A percentile compares a stretch with the other conserved stretches of the same genome.
Conservation (phyloP, 1,284 basidiomycete species). For the Ustilago tritici region DNA sequence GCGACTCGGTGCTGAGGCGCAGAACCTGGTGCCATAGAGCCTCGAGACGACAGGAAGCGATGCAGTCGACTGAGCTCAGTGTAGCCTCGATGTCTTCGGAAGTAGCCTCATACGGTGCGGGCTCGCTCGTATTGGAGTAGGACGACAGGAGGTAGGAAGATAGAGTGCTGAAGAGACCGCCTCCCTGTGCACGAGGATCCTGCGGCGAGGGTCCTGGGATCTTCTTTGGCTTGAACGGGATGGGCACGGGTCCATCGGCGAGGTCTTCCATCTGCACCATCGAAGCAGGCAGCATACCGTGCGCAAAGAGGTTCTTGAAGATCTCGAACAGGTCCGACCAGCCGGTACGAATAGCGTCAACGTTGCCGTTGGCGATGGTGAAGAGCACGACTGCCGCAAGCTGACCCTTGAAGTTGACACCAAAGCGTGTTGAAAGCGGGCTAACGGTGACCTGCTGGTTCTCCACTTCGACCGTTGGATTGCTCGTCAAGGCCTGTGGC, state of each 20-base stretch:
- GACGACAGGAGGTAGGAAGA: constrained; percentile 98
- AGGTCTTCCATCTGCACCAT: constrained; percentile 99
- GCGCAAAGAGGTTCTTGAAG: constrained; percentile 94
- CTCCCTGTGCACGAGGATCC: constrained; percentile 80
- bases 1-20: constrained; percentile 75
- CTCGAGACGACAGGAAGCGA: constrained; percentile 91
- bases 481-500: constrained; percentile 75
- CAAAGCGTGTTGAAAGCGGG: constrained; percentile 90
- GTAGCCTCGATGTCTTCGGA: constrained; percentile 93
- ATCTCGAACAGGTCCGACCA: constrained; percentile 95
- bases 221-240: constrained; percentile 61
- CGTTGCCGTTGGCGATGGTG: constrained; percentile 96
- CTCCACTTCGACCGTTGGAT: constrained; percentile 92
- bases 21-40: constrained; percentile 93
- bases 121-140: constrained; percentile 79
- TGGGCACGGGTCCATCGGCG: constrained; percentile 49
- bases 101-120: constrained; percentile 77
- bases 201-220: constrained; percentile 88
- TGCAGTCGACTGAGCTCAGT: constrained; percentile 92
- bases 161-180: constrained; percentile 89
- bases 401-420: constrained; percentile 94
- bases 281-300: constrained; percentile 81
- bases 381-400: constrained; percentile 96
- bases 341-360: constrained; percentile 90
- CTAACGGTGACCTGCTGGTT: constrained; percentile 89